Percentiles rank a stretch among this genome's conserved stretches.
phyloP scores from a whole-genome alignment of 345 rosid genomes.

The Sisymbrium irio region DNA sequence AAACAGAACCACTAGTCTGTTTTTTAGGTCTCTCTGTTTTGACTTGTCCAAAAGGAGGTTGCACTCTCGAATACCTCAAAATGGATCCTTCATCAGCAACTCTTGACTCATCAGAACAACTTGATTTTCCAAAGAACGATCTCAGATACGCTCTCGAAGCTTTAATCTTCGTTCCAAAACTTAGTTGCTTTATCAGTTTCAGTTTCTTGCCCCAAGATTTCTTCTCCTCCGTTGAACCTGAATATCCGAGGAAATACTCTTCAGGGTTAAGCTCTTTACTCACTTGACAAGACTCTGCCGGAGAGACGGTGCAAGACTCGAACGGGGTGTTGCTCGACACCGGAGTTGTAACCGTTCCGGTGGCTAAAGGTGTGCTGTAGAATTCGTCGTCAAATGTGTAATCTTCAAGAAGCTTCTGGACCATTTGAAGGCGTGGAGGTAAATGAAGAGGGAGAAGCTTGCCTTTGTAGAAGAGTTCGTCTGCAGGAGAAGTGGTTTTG shows the following conservation, averaged over 20 bases:
- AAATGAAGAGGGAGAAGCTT: constrained; percentile 90
- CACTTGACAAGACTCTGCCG: constrained; percentile 64
- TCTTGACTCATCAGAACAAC: constrained; percentile 68
- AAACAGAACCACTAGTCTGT: constrained; percentile 38
- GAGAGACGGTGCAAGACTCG: constrained; percentile 82
- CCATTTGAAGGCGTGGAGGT: constrained; percentile 72
- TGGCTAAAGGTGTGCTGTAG: constrained; percentile 62
- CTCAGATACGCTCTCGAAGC: constrained; percentile 71
- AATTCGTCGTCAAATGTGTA: constrained; percentile 53
- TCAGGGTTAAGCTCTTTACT: constrained; percentile 72
- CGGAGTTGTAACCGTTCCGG: constrained; percentile 54
- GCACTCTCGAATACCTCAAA: constrained; percentile 36
- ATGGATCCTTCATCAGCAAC: constrained; percentile 48
- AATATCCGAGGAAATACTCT: constrained; percentile 46
- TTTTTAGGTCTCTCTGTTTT: constrained; percentile 40
- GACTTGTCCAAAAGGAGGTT: constrained; percentile 49
- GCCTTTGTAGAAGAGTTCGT: constrained; percentile 94
- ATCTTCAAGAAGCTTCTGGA: constrained; percentile 57
- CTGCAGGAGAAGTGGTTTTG: constrained; percentile 71
- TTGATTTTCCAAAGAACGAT: constrained; percentile 64
- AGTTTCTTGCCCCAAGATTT: constrained; percentile 66
- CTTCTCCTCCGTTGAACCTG: constrained; percentile 40
- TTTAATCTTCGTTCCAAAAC: constrained; percentile 61
- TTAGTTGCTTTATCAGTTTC: constrained; percentile 55
- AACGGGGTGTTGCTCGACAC: constrained; percentile 66